phyloP scores from a whole-genome alignment of 371 early-diverging fungal genomes.

The Basidiobolus meristosporus region DNA sequence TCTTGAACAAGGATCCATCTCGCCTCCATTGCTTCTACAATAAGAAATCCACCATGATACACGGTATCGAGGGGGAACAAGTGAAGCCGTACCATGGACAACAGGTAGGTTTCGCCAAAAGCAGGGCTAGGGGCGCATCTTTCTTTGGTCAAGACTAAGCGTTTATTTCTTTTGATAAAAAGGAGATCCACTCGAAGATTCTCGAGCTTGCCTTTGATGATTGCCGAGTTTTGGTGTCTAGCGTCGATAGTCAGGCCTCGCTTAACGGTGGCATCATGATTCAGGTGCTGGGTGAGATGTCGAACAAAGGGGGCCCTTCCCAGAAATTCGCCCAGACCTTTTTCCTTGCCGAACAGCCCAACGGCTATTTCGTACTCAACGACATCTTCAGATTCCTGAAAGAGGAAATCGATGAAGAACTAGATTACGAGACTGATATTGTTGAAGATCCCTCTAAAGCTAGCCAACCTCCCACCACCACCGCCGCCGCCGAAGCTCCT shows the following conservation, averaged over 20 bases:
- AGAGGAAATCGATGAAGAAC: conserved; percentile 31
- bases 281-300: conserved; percentile 85
- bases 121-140: background rate
- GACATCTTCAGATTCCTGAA: conserved; percentile 88
- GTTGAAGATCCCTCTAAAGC: conserved; percentile 1
- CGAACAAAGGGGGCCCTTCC: conserved; percentile 51
- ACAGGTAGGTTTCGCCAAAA: conserved; percentile 21
- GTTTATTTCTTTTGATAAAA: background rate
- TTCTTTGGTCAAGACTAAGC: background rate
- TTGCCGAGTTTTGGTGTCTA: conserved; percentile 71
- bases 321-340: conserved; percentile 89
- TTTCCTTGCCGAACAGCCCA: conserved; percentile 74
- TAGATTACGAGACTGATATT: conserved; percentile 7
- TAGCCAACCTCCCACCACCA: background rate
- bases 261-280: conserved; percentile 62
- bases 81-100: conserved; percentile 38
- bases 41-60: conserved; percentile 53
- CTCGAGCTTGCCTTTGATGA: conserved; percentile 51
- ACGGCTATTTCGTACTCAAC: conserved; percentile 82
- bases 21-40: conserved; percentile 78
- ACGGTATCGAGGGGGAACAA: conserved; percentile 68
- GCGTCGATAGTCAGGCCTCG: conserved; percentile 73
- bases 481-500: conserved; percentile 1
- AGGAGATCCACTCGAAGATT: conserved; percentile 66
- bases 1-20: conserved; percentile 68